Conservation (phyloP, 1,139 yeast genomes). For the Suhomyces yuchorum region DNA sequence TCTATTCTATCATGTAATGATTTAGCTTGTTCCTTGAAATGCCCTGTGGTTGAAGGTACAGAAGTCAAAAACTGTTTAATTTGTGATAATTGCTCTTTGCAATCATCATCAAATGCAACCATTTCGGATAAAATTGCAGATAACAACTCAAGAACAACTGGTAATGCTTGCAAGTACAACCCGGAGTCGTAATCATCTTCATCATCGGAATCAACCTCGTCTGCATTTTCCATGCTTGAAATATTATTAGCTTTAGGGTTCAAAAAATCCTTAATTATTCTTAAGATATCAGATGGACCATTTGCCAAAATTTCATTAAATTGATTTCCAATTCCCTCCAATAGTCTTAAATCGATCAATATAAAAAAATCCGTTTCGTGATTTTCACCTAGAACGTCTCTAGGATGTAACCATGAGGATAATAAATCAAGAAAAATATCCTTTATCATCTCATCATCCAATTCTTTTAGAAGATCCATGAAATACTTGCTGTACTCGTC, state of each 20-base stretch:
- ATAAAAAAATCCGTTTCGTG: constrained; percentile 36
- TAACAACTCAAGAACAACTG: constrained; percentile 51
- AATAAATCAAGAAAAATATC: constrained; percentile 54
- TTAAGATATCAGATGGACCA: constrained; percentile 61
- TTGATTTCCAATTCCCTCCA: constrained; percentile 62
- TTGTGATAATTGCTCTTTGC: constrained; percentile 26
- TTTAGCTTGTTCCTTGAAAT: constrained; percentile 16
- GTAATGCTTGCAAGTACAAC: constrained; percentile 26
- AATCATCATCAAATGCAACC: constrained; percentile 27
- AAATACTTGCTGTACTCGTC: constrained; percentile 55
- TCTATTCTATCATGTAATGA: constrained; percentile 36
- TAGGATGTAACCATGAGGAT: constrained; percentile 50
- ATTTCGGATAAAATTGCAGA: constrained; percentile 56
- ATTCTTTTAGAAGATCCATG: constrained; percentile 47
- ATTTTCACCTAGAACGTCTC: constrained; percentile 26
- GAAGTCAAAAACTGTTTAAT: constrained; percentile 30
- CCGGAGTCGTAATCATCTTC: constrained; percentile 36
- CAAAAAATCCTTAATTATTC: constrained; percentile 55
- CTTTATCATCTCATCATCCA: constrained; percentile 52
- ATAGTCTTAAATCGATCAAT: constrained; percentile 61
- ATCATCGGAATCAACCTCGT: constrained; percentile 46
- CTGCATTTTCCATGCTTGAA: constrained; percentile 7
- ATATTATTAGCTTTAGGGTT: constrained; percentile 10
- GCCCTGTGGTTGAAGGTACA: constrained; percentile 15
- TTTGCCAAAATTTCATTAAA: constrained; percentile 64